Percentiles rank a stretch among this genome's conserved stretches.
phyloP scores from a whole-genome alignment of 306 rosid genomes.

The Acacia crassicarpa region DNA sequence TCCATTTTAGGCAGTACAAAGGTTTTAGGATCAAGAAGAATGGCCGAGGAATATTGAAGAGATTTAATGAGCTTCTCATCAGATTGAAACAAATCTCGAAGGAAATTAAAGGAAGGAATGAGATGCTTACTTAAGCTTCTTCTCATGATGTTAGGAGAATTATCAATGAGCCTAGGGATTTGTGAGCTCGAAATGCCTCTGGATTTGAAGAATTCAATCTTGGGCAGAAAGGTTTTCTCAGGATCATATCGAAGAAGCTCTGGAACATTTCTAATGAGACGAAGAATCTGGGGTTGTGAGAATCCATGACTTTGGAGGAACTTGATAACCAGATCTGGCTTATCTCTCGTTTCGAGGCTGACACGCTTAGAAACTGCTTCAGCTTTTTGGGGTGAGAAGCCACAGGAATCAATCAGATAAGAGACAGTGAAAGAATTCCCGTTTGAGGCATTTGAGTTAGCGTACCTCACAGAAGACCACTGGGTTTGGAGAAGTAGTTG shows the following conservation, averaged over 20 bases:
- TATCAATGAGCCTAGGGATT: neutral
- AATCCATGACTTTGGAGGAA: neutral
- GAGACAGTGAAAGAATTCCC: neutral
- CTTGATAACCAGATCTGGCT: neutral
- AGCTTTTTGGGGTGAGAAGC: neutral
- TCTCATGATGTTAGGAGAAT: neutral
- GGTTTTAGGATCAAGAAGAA: neutral
- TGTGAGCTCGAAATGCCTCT: neutral
- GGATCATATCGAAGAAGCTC: neutral
- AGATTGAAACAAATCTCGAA: neutral
- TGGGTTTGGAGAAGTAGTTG: neutral
- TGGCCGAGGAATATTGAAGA: neutral
- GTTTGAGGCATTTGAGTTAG: neutral
- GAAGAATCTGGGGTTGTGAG: neutral
- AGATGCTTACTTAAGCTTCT: neutral
- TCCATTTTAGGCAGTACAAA: neutral
- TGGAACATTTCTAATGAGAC: neutral
- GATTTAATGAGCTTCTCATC: neutral
- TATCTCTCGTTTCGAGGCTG: neutral
- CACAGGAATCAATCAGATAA: neutral
- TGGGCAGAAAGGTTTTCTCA: neutral
- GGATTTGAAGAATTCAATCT: neutral
- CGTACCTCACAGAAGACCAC: neutral
- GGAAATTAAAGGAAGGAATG: conserved; percentile 1
- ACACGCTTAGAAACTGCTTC: neutral